A percentile compares a stretch with the other conserved stretches of the same genome.
These are phyloP conservation scores for Fusarium sp. DNA, from an alignment of 2,329 filamentous ascomycete species.

Conservation along the genomic window DNA sequence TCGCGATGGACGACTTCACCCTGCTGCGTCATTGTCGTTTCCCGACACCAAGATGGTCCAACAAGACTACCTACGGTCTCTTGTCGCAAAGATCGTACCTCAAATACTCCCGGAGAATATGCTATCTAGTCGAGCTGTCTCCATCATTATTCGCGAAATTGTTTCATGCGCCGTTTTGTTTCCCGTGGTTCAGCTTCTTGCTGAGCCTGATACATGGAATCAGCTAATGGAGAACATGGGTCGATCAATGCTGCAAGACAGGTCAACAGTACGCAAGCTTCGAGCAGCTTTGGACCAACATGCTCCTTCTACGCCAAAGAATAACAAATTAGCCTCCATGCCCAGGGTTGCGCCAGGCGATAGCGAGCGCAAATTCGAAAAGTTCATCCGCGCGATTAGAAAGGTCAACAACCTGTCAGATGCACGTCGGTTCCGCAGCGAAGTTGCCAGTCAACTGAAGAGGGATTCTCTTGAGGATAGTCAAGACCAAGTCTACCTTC, in stretches of 20 bases:
- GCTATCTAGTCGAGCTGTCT: constrained; percentile 82
- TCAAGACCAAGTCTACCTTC: constrained; percentile 87
- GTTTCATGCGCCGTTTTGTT: constrained; percentile 91
- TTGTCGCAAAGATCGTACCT: constrained; percentile 79
- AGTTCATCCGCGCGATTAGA: constrained; percentile 89
- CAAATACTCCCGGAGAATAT: constrained; percentile 78
- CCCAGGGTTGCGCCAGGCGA: constrained; percentile 85
- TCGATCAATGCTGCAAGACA: constrained; percentile 88
- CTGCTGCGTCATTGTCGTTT: constrained; percentile 83
- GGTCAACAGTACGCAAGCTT: constrained; percentile 92
- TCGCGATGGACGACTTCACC: constrained; percentile 86
- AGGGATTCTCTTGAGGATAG: constrained; percentile 81
- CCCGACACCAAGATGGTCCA: constrained; percentile 86
- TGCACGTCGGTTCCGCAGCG: constrained; percentile 89
- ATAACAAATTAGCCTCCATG: constrained; percentile 73
- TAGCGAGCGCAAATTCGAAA: constrained; percentile 91
- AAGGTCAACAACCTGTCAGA: constrained; percentile 93
- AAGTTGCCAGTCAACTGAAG: constrained; percentile 91
- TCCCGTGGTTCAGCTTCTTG: constrained; percentile 81
- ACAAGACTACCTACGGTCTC: constrained; percentile 85
- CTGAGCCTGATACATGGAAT: constrained; percentile 97
- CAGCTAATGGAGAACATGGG: constrained; percentile 92
- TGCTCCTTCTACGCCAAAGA: constrained; percentile 80
- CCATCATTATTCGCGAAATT: constrained; percentile 85
- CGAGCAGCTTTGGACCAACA: constrained; percentile 94